Evolutionary conservation across 306 rosid species (phyloP).

Genomic region (Bauhinia variegata): DNA sequence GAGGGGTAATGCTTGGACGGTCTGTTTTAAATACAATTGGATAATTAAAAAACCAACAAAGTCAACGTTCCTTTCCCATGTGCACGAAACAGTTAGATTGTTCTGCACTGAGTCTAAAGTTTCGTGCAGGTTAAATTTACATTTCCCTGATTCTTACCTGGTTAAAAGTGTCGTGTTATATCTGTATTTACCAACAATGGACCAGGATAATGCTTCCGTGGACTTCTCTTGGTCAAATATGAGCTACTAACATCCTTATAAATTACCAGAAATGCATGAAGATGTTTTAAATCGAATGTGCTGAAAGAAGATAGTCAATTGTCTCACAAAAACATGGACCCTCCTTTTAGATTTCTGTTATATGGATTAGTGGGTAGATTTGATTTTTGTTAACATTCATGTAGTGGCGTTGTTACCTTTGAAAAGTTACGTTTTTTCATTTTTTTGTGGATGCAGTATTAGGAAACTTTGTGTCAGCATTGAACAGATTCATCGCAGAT

Average conservation of each 20-base stretch:
- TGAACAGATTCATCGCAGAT: conserved; percentile 88
- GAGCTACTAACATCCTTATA: background rate
- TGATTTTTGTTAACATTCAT: background rate
- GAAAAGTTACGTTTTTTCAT: background rate
- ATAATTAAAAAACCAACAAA: background rate
- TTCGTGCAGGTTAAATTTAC: conserved; percentile 12
- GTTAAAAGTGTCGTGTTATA: background rate
- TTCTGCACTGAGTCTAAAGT: background rate
- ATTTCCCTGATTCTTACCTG: conserved; percentile 16
- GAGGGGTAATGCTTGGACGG: conserved; percentile 2
- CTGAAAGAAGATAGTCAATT: background rate
- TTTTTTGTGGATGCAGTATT: conserved; percentile 55
- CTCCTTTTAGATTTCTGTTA: background rate
- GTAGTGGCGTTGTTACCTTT: background rate
- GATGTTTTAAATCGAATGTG: background rate
- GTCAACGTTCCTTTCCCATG: background rate
- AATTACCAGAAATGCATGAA: background rate
- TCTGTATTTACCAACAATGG: background rate
- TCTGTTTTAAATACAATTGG: background rate
- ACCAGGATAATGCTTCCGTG: background rate
- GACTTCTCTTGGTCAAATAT: background rate
- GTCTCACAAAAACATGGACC: background rate
- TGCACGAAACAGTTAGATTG: conserved; percentile 11
- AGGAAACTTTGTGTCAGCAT: conserved; percentile 90
- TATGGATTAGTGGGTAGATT: conserved; percentile 12